phyloP scores from a whole-genome alignment of 176 grass and related monocot genomes.

The Aechmea fasciata region DNA sequence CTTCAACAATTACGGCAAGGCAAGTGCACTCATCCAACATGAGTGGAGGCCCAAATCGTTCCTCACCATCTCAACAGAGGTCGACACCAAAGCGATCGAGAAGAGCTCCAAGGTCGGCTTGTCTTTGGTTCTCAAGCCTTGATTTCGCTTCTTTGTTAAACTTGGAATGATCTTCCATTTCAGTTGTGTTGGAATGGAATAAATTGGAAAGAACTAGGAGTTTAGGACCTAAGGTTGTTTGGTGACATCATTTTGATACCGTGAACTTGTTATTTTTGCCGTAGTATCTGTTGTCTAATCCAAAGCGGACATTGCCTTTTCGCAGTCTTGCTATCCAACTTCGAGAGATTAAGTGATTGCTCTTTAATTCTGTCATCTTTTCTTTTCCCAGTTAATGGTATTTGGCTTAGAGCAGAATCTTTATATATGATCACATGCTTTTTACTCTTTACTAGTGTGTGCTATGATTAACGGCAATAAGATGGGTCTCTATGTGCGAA shows the following conservation, averaged over 20 bases:
- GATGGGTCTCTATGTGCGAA: no score
- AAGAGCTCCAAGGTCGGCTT: slow-evolving; percentile 24
- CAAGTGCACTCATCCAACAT: slow-evolving; percentile 25
- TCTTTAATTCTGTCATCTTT: neutral
- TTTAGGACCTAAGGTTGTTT: neutral
- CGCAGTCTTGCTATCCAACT: neutral
- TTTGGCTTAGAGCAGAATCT: no score
- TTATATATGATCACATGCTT: no score
- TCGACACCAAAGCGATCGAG: slow-evolving; percentile 25
- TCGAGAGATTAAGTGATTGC: neutral
- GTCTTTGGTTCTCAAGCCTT: slow-evolving; percentile 23
- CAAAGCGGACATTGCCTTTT: neutral
- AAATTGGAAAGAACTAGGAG: neutral
- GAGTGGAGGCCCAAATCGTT: slow-evolving; percentile 27
- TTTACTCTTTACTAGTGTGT: no score
- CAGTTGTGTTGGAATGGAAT: slow-evolving; percentile 12
- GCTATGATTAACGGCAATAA: no score
- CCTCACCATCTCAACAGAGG: slow-evolving; percentile 15
- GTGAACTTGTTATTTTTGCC: neutral
- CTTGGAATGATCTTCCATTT: neutral
- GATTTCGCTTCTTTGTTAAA: neutral
- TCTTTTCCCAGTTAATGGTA: no score
- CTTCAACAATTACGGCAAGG: slow-evolving; percentile 21
- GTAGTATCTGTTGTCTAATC: neutral
- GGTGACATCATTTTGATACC: neutral